Evolutionary conservation across 257 asterid genomes (phyloP).

Genomic region (Solanum appendiculatum): DNA sequence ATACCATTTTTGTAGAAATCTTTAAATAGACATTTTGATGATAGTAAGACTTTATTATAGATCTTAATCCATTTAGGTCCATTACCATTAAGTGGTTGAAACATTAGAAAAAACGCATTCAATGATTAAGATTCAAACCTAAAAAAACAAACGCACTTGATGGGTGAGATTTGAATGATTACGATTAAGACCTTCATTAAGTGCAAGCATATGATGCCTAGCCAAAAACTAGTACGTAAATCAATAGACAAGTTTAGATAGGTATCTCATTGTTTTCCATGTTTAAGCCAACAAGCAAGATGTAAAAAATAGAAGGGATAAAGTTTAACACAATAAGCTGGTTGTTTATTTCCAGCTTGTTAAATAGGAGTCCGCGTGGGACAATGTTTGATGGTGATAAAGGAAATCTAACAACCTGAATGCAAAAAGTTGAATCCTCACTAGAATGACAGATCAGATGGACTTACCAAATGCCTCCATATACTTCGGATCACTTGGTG

Average conservation of each 20-base stretch:
- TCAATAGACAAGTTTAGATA: neutral
- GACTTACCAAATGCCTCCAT: conserved; percentile 92
- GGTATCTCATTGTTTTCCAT: neutral
- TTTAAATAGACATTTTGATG: neutral
- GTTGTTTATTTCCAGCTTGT: neutral
- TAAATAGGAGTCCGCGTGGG: neutral
- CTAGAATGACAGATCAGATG: conserved; percentile 1
- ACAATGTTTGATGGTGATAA: neutral
- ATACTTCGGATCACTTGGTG: conserved; percentile 76
- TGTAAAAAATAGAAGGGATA: neutral
- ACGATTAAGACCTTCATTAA: neutral
- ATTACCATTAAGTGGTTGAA: neutral
- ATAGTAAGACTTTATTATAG: neutral
- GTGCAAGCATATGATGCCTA: neutral
- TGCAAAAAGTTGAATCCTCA: neutral
- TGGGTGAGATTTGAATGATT: neutral
- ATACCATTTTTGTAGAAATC: neutral
- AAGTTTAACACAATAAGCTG: neutral
- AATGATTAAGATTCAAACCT: neutral
- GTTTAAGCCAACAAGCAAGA: neutral
- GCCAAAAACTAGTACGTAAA: neutral
- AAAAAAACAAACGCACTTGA: neutral
- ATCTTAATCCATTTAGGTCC: neutral
- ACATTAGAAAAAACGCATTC: neutral
- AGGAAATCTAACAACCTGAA: neutral